Conservation (phyloP, 2,329 filamentous ascomycete genomes). For the Fusarium keratoplasticum region DNA sequence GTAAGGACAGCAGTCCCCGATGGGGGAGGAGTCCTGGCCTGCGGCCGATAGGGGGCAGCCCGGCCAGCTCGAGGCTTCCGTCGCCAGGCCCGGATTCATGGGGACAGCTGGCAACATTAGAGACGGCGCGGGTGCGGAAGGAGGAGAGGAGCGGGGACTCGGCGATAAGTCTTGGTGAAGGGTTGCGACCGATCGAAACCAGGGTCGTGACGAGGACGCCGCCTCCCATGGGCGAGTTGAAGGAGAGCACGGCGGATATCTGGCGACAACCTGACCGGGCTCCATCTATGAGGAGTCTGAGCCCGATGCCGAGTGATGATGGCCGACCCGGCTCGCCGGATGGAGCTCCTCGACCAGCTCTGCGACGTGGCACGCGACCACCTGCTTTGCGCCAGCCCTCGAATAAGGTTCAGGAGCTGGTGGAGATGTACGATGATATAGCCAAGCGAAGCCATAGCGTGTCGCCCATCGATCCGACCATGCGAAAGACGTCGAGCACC, state of each 20-base stretch:
- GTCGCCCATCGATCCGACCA: slow-evolving; percentile 37
- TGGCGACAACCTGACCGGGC: slow-evolving; percentile 27
- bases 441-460: slow-evolving; percentile 39
- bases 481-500: slow-evolving; percentile 23
- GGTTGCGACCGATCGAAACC: slow-evolving; percentile 19
- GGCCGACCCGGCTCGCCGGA: slow-evolving; percentile 34
- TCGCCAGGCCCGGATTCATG: slow-evolving; percentile 45
- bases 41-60: slow-evolving; percentile 43
- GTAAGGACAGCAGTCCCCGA: slow-evolving; percentile 42
- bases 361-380: slow-evolving; percentile 16
- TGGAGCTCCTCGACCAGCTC: slow-evolving; percentile 26
- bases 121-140: slow-evolving; percentile 26
- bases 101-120: slow-evolving; percentile 38
- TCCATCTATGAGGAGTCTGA: slow-evolving; percentile 19
- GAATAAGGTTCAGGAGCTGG: slow-evolving; percentile 63
- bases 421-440: slow-evolving; percentile 63
- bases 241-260: slow-evolving; percentile 32
- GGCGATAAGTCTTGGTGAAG: slow-evolving; percentile 45
- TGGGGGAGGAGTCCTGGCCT: slow-evolving; percentile 50
- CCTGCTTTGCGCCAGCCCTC: slow-evolving; percentile 40
- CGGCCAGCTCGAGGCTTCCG: slow-evolving; percentile 40
- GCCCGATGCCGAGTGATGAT: slow-evolving; percentile 22
- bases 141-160: slow-evolving; percentile 45
- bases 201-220: slow-evolving; percentile 25
- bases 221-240: slow-evolving; percentile 19